phyloP scores from a whole-genome alignment of 1,139 yeast species.

The Hansenula sp. region DNA sequence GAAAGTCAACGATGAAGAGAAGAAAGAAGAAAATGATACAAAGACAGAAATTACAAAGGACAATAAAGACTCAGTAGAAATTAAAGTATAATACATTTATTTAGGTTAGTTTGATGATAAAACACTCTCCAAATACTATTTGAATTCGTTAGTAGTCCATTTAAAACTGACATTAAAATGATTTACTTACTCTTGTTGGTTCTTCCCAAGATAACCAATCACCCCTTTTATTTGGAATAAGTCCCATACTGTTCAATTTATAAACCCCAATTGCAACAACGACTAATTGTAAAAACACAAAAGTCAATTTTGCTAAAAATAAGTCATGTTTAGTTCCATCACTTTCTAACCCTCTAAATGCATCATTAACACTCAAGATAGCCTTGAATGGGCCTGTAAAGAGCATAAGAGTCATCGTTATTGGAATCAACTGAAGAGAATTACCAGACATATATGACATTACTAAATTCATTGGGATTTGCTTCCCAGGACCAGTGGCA shows the following conservation, averaged over 20 bases:
- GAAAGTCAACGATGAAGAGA: not conserved
- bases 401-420: conserved; percentile 85
- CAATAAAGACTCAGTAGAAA: not conserved
- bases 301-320: conserved; percentile 42
- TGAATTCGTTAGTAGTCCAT: no score
- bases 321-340: conserved; percentile 40
- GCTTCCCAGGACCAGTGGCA: conserved; percentile 80
- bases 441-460: conserved; percentile 96
- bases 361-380: conserved; percentile 49
- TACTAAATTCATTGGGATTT: conserved; percentile 80
- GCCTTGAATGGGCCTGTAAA: conserved; percentile 77
- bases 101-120: not conserved
- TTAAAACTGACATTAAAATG: not conserved
- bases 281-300: conserved; percentile 55
- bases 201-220: conserved; percentile 93
- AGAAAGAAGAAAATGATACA: not conserved
- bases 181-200: conserved; percentile 32
- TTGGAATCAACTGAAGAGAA: conserved; percentile 83
- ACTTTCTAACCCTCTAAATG: conserved; percentile 37
- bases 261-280: conserved; percentile 76
- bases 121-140: conserved; percentile 12
- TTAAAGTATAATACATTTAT: not conserved
- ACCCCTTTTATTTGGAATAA: conserved; percentile 79
- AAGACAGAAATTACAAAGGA: no score
- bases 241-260: conserved; percentile 85